Evolutionary conservation across 768 basidiomycete species (phyloP), one percentile per base, ranked within the genome.

Genomic region (Boletus rex-veris): DNA sequence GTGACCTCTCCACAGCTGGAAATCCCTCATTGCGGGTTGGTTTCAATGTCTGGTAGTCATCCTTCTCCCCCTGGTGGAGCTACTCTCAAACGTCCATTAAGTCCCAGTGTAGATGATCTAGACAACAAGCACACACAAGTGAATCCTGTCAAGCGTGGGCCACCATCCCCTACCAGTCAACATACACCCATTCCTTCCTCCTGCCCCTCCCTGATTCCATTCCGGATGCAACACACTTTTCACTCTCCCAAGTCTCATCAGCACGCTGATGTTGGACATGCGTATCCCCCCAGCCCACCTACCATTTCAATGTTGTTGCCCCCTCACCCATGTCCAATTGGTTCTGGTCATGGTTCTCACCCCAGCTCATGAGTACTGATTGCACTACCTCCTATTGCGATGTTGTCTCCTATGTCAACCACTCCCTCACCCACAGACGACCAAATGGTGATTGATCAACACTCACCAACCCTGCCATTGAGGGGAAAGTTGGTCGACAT

Each of bases 281-380:
- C 57, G 24, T 82, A 78, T 53, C 75, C 78, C 38, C 73, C 80
- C 55, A 75, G 62, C 45, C 73, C 50, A 76, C 83, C 88, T 0
- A 68, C 82, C 24, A 71, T 87, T 12, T 78, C 84, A 6, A 76
- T 78, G 30, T 78, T 80, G 7, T 76, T 90, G 30, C 88, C 88
- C 39, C 85, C 86, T 24, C 88, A 88, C 64, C 88, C 88, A 41
- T 79, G 85, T 26, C 88, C 88, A 11, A 77, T 88, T 46, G 88
- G 87, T 15, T 63, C 72, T 1, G 79, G 81, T 0, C 71, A 80
- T 46, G 69, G 75, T 19, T 70, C 72, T 6, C 75, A 80, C 59
- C 42, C 67, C 47, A 66, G 60, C 38, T 48, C 66, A 9, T 73
- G 75, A 6, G 65, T 62, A 18, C 58, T 75, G n/a, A 80, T 86